Evolutionary conservation across 768 basidiomycete species (phyloP).

Genomic region (Rhodosporidiobolus sp.): DNA sequence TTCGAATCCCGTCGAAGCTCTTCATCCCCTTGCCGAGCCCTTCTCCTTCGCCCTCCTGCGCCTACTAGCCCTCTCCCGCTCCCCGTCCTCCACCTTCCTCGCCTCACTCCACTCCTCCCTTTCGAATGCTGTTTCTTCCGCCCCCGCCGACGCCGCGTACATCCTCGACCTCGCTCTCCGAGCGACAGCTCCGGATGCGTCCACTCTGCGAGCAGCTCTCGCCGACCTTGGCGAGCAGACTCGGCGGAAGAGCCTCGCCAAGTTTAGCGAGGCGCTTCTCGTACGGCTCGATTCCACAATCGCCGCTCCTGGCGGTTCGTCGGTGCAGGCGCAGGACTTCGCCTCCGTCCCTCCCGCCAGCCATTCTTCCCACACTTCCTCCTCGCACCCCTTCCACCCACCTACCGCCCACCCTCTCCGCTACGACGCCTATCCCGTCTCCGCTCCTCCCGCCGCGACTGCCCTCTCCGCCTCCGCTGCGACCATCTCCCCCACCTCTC

Average conservation of each 20-base stretch:
- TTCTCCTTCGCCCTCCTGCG: conserved; percentile 22
- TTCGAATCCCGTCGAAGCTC: background rate
- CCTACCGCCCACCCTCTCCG: background rate
- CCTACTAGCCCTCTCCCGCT: background rate
- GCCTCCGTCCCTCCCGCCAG: background rate
- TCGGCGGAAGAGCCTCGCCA: background rate
- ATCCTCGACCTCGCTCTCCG: background rate
- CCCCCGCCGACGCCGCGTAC: background rate
- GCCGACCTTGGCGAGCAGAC: background rate
- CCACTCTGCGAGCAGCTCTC: background rate
- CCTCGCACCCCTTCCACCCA: background rate
- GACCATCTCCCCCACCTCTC: background rate
- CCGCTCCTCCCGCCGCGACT: background rate
- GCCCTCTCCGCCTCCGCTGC: background rate
- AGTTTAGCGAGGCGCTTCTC: background rate
- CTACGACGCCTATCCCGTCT: background rate
- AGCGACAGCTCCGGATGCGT: background rate
- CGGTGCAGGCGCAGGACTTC: background rate
- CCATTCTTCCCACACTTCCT: background rate
- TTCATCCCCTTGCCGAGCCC: background rate
- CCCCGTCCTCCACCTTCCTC: background rate
- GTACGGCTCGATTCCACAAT: background rate
- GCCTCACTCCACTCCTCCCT: background rate
- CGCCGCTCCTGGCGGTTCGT: background rate
- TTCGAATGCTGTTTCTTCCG: background rate